These are phyloP conservation scores for Phytophthora megakarya DNA, from an alignment of 352 stramenopile genomes.

Conservation along the genomic window DNA sequence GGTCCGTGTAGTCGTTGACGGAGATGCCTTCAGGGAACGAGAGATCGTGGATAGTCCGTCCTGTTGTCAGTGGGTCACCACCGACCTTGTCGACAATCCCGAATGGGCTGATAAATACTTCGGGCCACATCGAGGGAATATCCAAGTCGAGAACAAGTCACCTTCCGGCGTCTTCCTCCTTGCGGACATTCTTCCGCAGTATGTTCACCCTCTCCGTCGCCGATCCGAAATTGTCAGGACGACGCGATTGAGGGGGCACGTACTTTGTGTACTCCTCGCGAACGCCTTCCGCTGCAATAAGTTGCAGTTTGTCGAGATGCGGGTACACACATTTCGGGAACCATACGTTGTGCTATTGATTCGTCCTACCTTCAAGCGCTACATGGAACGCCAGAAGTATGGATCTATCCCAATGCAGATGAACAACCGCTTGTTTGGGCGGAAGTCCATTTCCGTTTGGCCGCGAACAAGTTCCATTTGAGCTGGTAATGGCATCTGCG, in stretches of 20 bases:
- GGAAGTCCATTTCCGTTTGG: too few species aligned
- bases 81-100: background rate
- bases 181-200: background rate
- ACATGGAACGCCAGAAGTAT: slow-evolving; percentile 27
- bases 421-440: slow-evolving; percentile 18
- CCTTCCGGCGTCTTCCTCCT: background rate
- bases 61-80: background rate
- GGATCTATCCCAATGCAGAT: slow-evolving; percentile 31
- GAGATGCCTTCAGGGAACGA: background rate
- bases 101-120: background rate
- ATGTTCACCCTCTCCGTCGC: background rate
- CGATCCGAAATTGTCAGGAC: background rate
- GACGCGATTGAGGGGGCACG: background rate
- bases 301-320: background rate
- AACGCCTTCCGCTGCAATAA: background rate
- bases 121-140: background rate
- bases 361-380: slow-evolving; percentile 27
- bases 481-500: background rate
- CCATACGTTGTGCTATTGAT: slow-evolving; percentile 36
- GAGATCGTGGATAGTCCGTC: background rate
- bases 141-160: background rate
- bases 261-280: background rate
- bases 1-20: background rate
- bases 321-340: background rate
- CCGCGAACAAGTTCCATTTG: background rate